Base-by-base conservation (phyloP, 345 rosid genomes). In the Noccaea bulbosa region DNA sequence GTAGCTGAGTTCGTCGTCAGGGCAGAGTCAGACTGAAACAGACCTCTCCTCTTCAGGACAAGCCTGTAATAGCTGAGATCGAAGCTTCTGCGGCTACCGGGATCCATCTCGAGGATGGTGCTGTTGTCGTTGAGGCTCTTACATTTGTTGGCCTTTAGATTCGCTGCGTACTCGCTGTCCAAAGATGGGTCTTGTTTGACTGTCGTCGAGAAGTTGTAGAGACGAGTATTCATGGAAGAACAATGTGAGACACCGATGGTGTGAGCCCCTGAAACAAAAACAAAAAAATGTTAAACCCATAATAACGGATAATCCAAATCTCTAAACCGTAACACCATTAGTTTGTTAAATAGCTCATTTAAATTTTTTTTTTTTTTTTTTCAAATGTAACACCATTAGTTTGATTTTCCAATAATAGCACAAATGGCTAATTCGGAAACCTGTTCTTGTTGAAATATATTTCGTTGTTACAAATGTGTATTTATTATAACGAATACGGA, bases 241-340 rank as follows among this genome's bases (percentile, higher is more conserved):
- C 98, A 93, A 48, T 87, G 98, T 0, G 97, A 15, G 5, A 88
- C 30, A 5, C 96, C 96, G 12, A 90, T 88, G 5, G 96, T 93
- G 74, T 88, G 98, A 24, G 93, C 97, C 22, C 97, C 97, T 89
- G 75, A 56, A 38, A 68, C 11, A 11, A 32, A 49, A 1, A n/a
- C n/a, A n/a, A 52, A 20, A 11, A 6, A 24, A 60, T 27, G 2
- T 27, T 27, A 11, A 10, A 33, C 5, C 14, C 2, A 20, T 20
- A 20, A 20, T 20, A 20, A 20, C 22, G 22, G 22, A 61, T 7
- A 15, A 41, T 51, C 34, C 40, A 41, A 35, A 44, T 7, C 40
- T 12, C 22, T 20, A 69, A 58, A 38, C 65, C 37, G 30, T 27
- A 27, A 27, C 30, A 27, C 30, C 30, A 27, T 27, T 27, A 27